Base-by-base conservation (phyloP, 345 rosid species). In the Erysimum cheiranthoides region DNA sequence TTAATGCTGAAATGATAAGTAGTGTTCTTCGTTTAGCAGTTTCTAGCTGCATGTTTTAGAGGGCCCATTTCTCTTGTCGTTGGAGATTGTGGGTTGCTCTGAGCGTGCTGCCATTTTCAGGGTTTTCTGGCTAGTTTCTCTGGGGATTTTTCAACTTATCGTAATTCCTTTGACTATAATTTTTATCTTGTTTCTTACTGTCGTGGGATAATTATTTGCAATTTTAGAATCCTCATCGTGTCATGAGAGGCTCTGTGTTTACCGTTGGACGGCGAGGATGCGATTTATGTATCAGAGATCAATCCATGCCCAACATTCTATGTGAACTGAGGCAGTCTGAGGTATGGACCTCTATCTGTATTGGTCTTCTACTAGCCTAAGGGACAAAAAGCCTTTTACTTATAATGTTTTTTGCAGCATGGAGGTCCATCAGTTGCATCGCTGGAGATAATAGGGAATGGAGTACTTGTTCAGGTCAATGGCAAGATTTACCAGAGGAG, bases 401-500 rank as follows among this genome's bases (percentile, higher is more conserved):
- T 65, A 74, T 69, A 40, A 73, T 35, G 60, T 50, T 16, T 70
- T 73, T 66, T 73, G 73, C 76, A 93, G 99, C 85, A 83, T 21
- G 94, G 84, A 76, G 91, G 88, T 72, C 75, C 88, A 63, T 83
- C 92, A 46, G 83, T 82, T 34, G 91, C 95, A 17, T 63, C 83
- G 6, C 74, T 95, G 73, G 94, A 95, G 78, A 83, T 95, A 51
- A 75, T 81, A 50, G 99, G 97, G 54, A 86, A 83, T 61, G 90
- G 94, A 78, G 94, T 92, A 73, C 77, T 79, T 57, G 99, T 95
- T 71, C 93, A 83, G 75, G 96, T 95, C 46, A 95, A 95, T 71
- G 94, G 92, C 25, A 88, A 81, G 82, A 45, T 28, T 42, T 82
- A 79, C 73, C 82, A 79, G 2, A 92, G 80, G 79, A 83, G 77